Conservation (phyloP, 192 early-diverging fungal genomes). For the Coemansia sp. region DNA sequence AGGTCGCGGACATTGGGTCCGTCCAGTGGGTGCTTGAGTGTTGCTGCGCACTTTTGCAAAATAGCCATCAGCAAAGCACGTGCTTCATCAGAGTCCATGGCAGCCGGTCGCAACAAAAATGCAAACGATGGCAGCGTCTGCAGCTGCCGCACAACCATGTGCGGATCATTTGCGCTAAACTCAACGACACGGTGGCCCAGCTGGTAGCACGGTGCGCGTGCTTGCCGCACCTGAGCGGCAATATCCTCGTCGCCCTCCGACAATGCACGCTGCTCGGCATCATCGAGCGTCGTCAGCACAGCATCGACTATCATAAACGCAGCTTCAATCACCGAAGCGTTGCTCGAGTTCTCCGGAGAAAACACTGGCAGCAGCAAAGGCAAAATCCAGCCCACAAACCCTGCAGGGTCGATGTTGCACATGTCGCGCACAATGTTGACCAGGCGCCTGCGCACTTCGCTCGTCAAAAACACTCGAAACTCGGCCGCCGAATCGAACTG, state of each 20-base stretch:
- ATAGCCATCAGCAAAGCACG: constrained; percentile 31
- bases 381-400: constrained; percentile 44
- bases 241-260: constrained; percentile 14
- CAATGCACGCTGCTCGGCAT: constrained; percentile 42
- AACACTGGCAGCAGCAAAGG: constrained; percentile 34
- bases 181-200: constrained; percentile 23
- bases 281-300: constrained; percentile 36
- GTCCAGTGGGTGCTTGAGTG: constrained; percentile 2
- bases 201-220: constrained; percentile 27
- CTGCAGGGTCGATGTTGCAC: constrained; percentile 39
- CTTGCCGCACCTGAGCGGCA: constrained; percentile 3
- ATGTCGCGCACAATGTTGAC: constrained; percentile 37
- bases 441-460: constrained; percentile 35
- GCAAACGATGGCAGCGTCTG: constrained; percentile 44
- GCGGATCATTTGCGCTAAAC: background rate
- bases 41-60: constrained; percentile 26
- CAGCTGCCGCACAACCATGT: constrained; percentile 20
- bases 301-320: constrained; percentile 39
- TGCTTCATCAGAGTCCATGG: constrained; percentile 14
- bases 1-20: constrained; percentile 7
- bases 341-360: background rate
- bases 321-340: constrained; percentile 20
- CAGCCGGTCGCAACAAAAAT: constrained; percentile 37
- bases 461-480: constrained; percentile 28
- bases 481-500: constrained; percentile 32